phyloP scores from a whole-genome alignment of 352 stramenopile genomes.

The Phytophthora capsici region DNA sequence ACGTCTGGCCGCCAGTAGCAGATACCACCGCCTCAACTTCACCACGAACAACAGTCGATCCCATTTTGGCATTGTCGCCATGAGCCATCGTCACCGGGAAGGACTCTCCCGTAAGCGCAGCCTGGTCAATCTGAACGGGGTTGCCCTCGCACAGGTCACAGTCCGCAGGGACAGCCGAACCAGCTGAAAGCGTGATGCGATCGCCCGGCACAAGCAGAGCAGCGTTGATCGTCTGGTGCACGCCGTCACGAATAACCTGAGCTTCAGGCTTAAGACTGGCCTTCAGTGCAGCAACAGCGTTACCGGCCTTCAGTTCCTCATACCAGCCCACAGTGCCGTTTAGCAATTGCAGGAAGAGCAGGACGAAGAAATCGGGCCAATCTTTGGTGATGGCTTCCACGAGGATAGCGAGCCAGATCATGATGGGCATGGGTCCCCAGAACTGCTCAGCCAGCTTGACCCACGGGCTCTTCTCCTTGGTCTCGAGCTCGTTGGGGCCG shows the following conservation, averaged over 20 bases:
- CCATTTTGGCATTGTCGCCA: slow-evolving; percentile 89
- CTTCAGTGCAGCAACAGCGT: slow-evolving; percentile 89
- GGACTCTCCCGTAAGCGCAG: slow-evolving; percentile 94
- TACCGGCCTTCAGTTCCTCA: slow-evolving; percentile 83
- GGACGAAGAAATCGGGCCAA: slow-evolving; percentile 64
- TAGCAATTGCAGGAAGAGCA: slow-evolving; percentile 77
- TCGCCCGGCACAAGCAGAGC: slow-evolving; percentile 94
- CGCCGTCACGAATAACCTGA: slow-evolving; percentile 89
- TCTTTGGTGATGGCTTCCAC: slow-evolving; percentile 73
- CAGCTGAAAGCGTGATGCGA: slow-evolving; percentile 89
- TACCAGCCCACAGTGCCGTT: slow-evolving; percentile 80
- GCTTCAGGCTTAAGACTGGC: slow-evolving; percentile 86
- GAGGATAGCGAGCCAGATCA: slow-evolving; percentile 92
- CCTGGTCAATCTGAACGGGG: slow-evolving; percentile 90
- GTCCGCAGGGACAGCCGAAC: slow-evolving; percentile 93
- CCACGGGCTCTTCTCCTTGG: slow-evolving; percentile 52
- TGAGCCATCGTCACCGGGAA: slow-evolving; percentile 90
- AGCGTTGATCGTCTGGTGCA: slow-evolving; percentile 89
- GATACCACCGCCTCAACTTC: slow-evolving; percentile 93
- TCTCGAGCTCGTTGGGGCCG: slow-evolving; percentile 88
- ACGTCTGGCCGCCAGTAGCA: slow-evolving; percentile 90
- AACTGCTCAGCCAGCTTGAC: slow-evolving; percentile 75
- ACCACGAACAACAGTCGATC: slow-evolving; percentile 85
- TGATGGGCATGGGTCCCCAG: slow-evolving; percentile 89
- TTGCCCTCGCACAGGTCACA: slow-evolving; percentile 86